Conservation (phyloP, 2,329 filamentous ascomycete species). For the Pseudocercospora fijiensis region DNA sequence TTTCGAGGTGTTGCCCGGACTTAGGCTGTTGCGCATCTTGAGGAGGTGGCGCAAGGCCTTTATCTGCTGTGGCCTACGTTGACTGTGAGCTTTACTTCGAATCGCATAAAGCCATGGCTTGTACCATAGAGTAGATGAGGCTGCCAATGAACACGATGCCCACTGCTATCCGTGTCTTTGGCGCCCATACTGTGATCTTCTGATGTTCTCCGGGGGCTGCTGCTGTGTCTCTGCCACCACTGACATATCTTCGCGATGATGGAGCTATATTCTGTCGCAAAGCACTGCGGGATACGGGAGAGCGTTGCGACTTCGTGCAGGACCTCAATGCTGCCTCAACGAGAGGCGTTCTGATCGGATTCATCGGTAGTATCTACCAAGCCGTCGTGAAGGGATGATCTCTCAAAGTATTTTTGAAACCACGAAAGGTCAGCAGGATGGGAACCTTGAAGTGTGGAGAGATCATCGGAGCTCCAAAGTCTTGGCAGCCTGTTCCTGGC, state of each 20-base stretch:
- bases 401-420: neutral
- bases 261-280: conserved; percentile 15
- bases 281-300: conserved; percentile 27
- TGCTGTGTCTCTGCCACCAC: conserved; percentile 28
- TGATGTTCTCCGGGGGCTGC: conserved; percentile 35
- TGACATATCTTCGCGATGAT: conserved; percentile 30
- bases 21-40: conserved; percentile 8
- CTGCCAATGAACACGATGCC: conserved; percentile 55
- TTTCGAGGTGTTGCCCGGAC: conserved; percentile 50
- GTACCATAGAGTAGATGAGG: conserved; percentile 61
- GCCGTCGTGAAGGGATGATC: neutral
- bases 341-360: conserved; percentile 25
- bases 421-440: neutral
- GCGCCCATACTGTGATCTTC: conserved; percentile 39
- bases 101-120: neutral
- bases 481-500: conserved; percentile 6
- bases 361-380: conserved; percentile 18
- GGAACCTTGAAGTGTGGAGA: neutral
- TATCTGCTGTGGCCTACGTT: conserved; percentile 41
- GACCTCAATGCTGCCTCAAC: conserved; percentile 27
- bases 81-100: neutral
- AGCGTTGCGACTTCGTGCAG: conserved; percentile 25
- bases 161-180: conserved; percentile 46
- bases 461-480: neutral
- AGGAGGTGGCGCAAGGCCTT: conserved; percentile 19